Percentiles rank a stretch among this genome's conserved stretches.
phyloP scores from a whole-genome alignment of 2,329 filamentous ascomycete species.

The Colletotrichum sp. region DNA sequence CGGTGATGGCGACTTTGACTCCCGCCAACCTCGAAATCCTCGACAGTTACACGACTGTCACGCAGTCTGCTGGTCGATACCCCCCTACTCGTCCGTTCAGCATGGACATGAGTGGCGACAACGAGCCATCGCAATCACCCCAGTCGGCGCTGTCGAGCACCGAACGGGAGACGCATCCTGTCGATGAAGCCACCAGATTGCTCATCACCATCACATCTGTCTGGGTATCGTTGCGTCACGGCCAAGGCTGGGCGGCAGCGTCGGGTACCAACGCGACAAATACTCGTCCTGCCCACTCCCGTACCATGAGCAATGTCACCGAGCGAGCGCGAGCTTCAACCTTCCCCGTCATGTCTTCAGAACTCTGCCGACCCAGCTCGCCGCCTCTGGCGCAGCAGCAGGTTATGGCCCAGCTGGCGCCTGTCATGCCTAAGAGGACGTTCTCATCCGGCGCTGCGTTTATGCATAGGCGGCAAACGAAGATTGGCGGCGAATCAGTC shows the following conservation, averaged over 20 bases:
- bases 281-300: not conserved
- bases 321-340: constrained; percentile 13
- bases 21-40: constrained; percentile 70
- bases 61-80: constrained; percentile 51
- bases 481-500: constrained; percentile 11
- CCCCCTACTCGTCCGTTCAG: constrained; percentile 47
- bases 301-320: not conserved
- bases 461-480: constrained; percentile 25
- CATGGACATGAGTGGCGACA: constrained; percentile 17
- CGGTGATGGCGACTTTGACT: constrained; percentile 74
- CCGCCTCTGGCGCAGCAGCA: constrained; percentile 6
- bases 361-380: not conserved
- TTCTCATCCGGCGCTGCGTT: constrained; percentile 28
- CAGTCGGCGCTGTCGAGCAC: not conserved
- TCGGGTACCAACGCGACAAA: not conserved
- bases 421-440: constrained; percentile 19
- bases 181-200: constrained; percentile 25
- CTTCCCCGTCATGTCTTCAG: not conserved
- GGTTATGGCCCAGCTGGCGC: not conserved
- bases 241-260: constrained; percentile 21
- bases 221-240: constrained; percentile 27
- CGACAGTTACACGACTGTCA: constrained; percentile 68
- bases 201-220: constrained; percentile 29
- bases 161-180: constrained; percentile 19
- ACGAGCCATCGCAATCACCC: not conserved